Percentiles rank a stretch among this genome's conserved stretches.
Conservation (phyloP, 116 monocot genomes). For the Papilionanthe hybrid region DNA sequence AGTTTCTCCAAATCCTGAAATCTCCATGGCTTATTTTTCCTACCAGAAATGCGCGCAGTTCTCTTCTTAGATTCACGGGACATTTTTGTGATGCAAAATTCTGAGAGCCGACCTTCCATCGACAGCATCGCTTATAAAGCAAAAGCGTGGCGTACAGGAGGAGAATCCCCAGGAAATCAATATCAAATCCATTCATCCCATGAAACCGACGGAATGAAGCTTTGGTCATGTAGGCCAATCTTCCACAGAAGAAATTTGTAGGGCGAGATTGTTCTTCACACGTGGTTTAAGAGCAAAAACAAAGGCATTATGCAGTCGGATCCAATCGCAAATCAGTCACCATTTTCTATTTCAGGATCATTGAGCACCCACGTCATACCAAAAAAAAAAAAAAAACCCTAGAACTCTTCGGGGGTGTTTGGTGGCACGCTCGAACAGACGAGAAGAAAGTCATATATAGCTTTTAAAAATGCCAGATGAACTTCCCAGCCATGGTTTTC, state of each 20-base stretch:
- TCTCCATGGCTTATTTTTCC: too few species aligned
- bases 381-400: not conserved
- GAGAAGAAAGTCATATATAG: not conserved
- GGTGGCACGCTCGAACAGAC: not conserved
- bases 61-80: not conserved
- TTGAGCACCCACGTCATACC: not conserved
- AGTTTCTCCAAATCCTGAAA: too few species aligned
- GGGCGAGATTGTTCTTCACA: not conserved
- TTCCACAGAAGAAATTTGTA: not conserved
- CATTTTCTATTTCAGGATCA: not conserved
- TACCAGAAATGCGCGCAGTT: too few species aligned
- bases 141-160: not conserved
- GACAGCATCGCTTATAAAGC: not conserved
- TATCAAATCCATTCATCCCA: not conserved
- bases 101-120: not conserved
- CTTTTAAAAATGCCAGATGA: not conserved
- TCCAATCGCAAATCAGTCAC: not conserved
- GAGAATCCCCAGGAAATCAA: not conserved
- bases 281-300: not conserved
- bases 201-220: not conserved
- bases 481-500: not conserved
- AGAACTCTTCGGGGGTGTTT: too few species aligned
- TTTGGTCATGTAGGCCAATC: not conserved
- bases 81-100: not conserved
- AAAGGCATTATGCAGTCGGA: not conserved